Evolutionary conservation across 768 basidiomycete species (phyloP).

Genomic region (Fistulinella prunicolor): DNA sequence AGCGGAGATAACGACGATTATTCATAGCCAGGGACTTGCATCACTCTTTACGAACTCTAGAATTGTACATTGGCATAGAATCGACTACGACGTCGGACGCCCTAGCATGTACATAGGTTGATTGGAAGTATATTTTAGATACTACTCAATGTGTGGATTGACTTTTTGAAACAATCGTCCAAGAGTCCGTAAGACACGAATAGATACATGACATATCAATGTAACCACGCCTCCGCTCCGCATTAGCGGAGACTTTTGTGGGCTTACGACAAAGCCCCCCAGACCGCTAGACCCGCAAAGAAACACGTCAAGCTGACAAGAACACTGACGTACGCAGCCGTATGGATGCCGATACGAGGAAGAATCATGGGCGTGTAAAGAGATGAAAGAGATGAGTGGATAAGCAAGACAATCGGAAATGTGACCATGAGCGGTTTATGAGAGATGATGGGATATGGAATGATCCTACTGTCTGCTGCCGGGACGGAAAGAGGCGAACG

Average conservation of each 20-base stretch:
- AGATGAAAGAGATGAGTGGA: conserved; percentile 56
- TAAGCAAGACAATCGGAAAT: conserved; percentile 40
- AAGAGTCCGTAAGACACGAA: not conserved
- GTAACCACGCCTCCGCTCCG: not conserved
- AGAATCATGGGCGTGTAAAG: conserved; percentile 67
- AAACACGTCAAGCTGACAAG: conserved; percentile 66
- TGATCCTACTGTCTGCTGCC: conserved; percentile 12
- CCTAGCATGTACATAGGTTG: no score
- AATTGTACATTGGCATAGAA: conserved; percentile 6
- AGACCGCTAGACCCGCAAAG: conserved; percentile 69
- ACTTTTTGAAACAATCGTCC: no score
- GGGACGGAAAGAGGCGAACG: conserved; percentile 45
- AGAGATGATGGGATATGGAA: conserved; percentile 21
- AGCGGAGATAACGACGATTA: conserved; percentile 15
- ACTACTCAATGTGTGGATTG: no score
- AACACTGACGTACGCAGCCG: conserved; percentile 67
- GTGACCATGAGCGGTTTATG: conserved; percentile 40
- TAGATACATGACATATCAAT: no score
- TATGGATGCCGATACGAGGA: conserved; percentile 72
- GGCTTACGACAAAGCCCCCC: conserved; percentile 58
- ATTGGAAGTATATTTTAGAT: no score
- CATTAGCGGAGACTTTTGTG: not conserved
- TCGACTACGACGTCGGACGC: not conserved
- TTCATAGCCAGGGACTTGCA: conserved; percentile 2
- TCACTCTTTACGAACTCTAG: not conserved